Evolutionary conservation across 345 rosid genomes (phyloP).

Genomic region (thale cress (Arabidopsis thaliana)): TAIR10.1 NC_003070.9:7176501-7177000

Average conservation of each 20-base stretch:
- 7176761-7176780: constrained; percentile 69
- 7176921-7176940: constrained; percentile 14
- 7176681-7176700: constrained; percentile 37
- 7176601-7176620: constrained; percentile 42
- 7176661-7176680: constrained; percentile 40
- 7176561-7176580: constrained; percentile 14
- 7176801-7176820: constrained; percentile 30
- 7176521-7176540: constrained; percentile 31
- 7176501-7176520: constrained; percentile 38
- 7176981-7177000: background rate
- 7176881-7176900: constrained; percentile 40
- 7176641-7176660: constrained; percentile 76
- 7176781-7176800: constrained; percentile 79
- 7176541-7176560: constrained; percentile 26
- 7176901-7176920: constrained; percentile 29
- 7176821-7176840: constrained; percentile 42
- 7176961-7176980: constrained; percentile 5
- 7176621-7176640: constrained; percentile 38
- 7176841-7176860: constrained; percentile 26
- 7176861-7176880: constrained; percentile 19
- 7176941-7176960: constrained; percentile 31
- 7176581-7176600: constrained; percentile 18
- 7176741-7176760: constrained; percentile 78
- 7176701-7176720: constrained; percentile 44
- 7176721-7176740: constrained; percentile 75